Evolutionary conservation across 768 basidiomycete species (phyloP).

Genomic region (Agaricus sinodeliciosus): DNA sequence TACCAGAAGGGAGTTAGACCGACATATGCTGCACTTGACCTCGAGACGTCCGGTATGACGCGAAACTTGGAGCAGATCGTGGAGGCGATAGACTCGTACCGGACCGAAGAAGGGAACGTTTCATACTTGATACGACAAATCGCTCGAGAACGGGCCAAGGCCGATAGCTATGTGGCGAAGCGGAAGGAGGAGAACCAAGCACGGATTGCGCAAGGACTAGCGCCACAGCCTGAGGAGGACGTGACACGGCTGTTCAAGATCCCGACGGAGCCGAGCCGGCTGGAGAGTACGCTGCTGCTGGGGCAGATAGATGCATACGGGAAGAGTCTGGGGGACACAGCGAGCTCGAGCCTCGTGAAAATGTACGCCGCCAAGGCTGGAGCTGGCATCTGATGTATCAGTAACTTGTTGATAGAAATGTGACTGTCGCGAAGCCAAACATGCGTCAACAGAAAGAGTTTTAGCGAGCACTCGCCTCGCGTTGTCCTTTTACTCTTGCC

Average conservation of each 20-base stretch:
- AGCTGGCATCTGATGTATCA: constrained; percentile 9
- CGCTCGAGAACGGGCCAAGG: constrained; percentile 72
- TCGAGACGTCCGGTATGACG: constrained; percentile 62
- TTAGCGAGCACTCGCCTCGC: not conserved
- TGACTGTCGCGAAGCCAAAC: constrained; percentile 9
- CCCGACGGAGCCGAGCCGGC: constrained; percentile 78
- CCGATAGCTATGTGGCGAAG: constrained; percentile 75
- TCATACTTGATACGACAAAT: constrained; percentile 87
- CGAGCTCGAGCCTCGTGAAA: constrained; percentile 67
- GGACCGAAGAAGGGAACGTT: constrained; percentile 88
- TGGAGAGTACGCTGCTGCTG: constrained; percentile 80
- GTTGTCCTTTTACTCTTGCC: not conserved
- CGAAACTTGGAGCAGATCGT: constrained; percentile 79
- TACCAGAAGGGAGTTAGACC: constrained; percentile 41
- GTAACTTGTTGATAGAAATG: not conserved
- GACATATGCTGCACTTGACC: constrained; percentile 64
- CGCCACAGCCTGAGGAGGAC: constrained; percentile 84
- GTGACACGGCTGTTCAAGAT: constrained; percentile 82
- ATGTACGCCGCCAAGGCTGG: constrained; percentile 62
- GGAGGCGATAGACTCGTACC: constrained; percentile 79
- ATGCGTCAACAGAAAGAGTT: constrained; percentile 2
- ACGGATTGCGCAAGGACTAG: constrained; percentile 75
- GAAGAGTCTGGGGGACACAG: constrained; percentile 63
- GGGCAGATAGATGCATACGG: constrained; percentile 87
- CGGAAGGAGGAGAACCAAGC: constrained; percentile 83